Conservation (phyloP, 78 protist species). For the Dictyostelium brefeldianum region DNA sequence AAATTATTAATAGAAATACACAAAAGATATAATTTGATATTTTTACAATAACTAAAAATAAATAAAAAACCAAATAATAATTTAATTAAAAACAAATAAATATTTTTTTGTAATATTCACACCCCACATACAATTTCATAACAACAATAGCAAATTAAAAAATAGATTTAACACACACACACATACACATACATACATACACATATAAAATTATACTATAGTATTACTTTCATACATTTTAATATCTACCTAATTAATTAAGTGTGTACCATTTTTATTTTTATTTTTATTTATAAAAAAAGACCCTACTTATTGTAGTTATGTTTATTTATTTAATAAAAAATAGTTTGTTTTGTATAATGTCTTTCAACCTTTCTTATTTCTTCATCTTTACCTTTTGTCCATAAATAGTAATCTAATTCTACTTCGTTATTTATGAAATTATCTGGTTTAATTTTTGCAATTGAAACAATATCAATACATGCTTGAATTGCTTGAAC, state of each 20-base stretch:
- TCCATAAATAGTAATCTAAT: conserved; percentile 64
- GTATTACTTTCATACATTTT: no score
- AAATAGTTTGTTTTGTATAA: conserved; percentile 35
- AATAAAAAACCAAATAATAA: no score
- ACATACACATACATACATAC: no score
- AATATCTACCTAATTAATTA: neutral
- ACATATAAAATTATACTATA: no score
- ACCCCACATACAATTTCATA: no score
- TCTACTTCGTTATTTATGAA: conserved; percentile 24
- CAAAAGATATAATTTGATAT: no score
- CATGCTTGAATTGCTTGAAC: conserved; percentile 45
- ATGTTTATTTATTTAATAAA: neutral
- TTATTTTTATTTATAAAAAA: neutral
- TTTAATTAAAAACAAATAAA: no score
- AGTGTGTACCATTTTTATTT: neutral
- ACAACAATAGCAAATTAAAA: no score
- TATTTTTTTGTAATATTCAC: no score
- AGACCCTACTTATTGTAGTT: neutral
- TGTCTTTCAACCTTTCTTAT: conserved; percentile 58
- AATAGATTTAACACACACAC: no score
- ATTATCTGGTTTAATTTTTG: neutral
- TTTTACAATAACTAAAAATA: no score
- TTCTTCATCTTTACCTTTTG: conserved; percentile 44
- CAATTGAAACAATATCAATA: neutral
- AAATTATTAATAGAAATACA: no score